These are phyloP conservation scores for Aspergillus transmontanensis DNA, from an alignment of 2,329 filamentous ascomycete species.

Conservation along the genomic window DNA sequence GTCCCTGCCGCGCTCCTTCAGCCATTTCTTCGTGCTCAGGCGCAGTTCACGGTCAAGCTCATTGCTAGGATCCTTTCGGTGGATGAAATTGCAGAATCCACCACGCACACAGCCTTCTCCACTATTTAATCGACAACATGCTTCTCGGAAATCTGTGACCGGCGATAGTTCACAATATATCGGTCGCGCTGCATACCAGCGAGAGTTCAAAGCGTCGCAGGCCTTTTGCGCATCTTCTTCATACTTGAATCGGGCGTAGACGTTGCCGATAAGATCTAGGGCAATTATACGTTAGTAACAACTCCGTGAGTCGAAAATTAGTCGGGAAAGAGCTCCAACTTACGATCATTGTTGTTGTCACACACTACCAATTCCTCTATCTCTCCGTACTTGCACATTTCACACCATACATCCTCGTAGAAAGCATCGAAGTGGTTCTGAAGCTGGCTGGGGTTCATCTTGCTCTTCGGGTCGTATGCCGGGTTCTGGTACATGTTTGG, in stretches of 20 bases:
- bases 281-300: slow-evolving; percentile 11
- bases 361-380: slow-evolving; percentile 97
- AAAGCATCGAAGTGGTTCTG: slow-evolving; percentile 99
- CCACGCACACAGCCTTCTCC: slow-evolving; percentile 95
- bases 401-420: slow-evolving; percentile 99
- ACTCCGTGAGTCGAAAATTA: background rate
- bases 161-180: slow-evolving; percentile 98
- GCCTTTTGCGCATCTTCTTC: slow-evolving; percentile 93
- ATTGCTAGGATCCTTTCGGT: slow-evolving; percentile 88
- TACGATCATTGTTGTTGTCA: slow-evolving; percentile 98
- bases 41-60: slow-evolving; percentile 88
- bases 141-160: slow-evolving; percentile 97
- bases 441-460: slow-evolving; percentile 93
- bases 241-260: slow-evolving; percentile 99
- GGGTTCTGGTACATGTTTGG: slow-evolving; percentile 99
- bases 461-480: slow-evolving; percentile 92
- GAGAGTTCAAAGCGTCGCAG: slow-evolving; percentile 88
- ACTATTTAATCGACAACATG: slow-evolving; percentile 90
- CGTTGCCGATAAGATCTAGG: slow-evolving; percentile 91
- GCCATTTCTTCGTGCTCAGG: slow-evolving; percentile 93
- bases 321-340: slow-evolving; percentile 40
- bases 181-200: slow-evolving; percentile 95
- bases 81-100: slow-evolving; percentile 99
- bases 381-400: slow-evolving; percentile 98
- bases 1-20: slow-evolving; percentile 81